phyloP scores from a whole-genome alignment of 129 eudicot species.

The Arctium minus region DNA sequence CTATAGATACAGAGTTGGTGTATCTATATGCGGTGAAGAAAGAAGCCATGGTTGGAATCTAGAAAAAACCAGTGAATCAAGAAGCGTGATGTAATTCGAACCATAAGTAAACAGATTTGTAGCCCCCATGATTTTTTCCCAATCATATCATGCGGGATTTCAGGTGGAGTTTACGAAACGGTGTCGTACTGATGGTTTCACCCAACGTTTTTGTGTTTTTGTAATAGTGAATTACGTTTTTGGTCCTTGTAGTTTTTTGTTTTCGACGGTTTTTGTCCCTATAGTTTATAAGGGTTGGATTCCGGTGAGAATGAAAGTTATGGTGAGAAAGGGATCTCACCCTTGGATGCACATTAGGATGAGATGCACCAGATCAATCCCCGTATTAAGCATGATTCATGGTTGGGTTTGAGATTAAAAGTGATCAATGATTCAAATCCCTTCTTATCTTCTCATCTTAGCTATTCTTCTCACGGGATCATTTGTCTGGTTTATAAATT shows the following conservation, averaged over 20 bases:
- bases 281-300: not conserved
- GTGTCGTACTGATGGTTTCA: not conserved
- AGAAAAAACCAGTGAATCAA: not conserved
- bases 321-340: too few species aligned
- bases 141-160: constrained; percentile 25
- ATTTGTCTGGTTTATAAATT: not conserved
- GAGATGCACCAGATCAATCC: too few species aligned
- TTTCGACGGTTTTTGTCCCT: not conserved
- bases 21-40: constrained; percentile 6
- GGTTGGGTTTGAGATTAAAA: too few species aligned
- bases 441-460: too few species aligned
- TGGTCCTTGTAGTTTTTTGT: not conserved
- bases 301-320: too few species aligned
- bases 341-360: too few species aligned
- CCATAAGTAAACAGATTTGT: constrained; percentile 22
- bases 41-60: constrained; percentile 18
- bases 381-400: too few species aligned
- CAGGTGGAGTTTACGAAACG: constrained; percentile 15
- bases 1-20: not conserved
- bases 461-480: too few species aligned
- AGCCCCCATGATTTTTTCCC: constrained; percentile 15
- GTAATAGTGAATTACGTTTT: not conserved
- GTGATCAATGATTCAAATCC: too few species aligned
- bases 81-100: not conserved
- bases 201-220: not conserved